A percentile compares a stretch with the other conserved stretches of the same genome.
These are phyloP conservation scores for Kwoniella sp. DNA, from an alignment of 768 basidiomycete species.

Conservation along the genomic window DNA sequence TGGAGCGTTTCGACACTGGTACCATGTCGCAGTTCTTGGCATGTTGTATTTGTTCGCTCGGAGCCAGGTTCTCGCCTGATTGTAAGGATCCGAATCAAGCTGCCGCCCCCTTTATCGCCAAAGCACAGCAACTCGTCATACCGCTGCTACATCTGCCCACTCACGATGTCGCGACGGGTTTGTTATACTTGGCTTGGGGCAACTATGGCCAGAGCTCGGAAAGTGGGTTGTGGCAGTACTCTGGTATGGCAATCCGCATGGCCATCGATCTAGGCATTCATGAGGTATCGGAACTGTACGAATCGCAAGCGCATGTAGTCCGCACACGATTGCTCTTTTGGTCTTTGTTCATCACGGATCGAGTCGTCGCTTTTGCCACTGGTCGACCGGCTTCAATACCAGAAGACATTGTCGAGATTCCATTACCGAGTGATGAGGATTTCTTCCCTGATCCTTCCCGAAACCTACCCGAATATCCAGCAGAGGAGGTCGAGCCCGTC, in stretches of 20 bases:
- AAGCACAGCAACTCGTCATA: constrained; percentile 49
- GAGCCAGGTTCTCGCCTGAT: constrained; percentile 39
- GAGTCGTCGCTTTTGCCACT: constrained; percentile 48
- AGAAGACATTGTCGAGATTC: constrained; percentile 53
- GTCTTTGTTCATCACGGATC: constrained; percentile 51
- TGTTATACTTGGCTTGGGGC: constrained; percentile 50
- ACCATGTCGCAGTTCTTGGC: constrained; percentile 53
- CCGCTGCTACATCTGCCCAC: constrained; percentile 52
- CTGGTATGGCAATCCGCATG: constrained; percentile 52
- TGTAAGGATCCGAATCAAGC: constrained; percentile 34
- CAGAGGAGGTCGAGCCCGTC: constrained; percentile 41
- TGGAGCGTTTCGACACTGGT: constrained; percentile 44
- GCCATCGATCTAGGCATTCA: constrained; percentile 50
- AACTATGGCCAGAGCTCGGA: constrained; percentile 51
- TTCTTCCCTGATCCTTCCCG: constrained; percentile 50
- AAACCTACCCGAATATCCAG: constrained; percentile 26
- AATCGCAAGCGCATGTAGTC: constrained; percentile 46
- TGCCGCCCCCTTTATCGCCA: constrained; percentile 51
- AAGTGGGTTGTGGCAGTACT: constrained; percentile 50
- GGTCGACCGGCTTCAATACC: constrained; percentile 43
- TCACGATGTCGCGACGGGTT: constrained; percentile 46
- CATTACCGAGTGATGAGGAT: constrained; percentile 49
- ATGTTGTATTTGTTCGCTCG: constrained; percentile 47
- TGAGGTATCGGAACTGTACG: constrained; percentile 50
- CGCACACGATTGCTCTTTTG: constrained; percentile 51